Evolutionary conservation across 331 rosid genomes (phyloP).

Genomic region (Acacia concinna): DNA sequence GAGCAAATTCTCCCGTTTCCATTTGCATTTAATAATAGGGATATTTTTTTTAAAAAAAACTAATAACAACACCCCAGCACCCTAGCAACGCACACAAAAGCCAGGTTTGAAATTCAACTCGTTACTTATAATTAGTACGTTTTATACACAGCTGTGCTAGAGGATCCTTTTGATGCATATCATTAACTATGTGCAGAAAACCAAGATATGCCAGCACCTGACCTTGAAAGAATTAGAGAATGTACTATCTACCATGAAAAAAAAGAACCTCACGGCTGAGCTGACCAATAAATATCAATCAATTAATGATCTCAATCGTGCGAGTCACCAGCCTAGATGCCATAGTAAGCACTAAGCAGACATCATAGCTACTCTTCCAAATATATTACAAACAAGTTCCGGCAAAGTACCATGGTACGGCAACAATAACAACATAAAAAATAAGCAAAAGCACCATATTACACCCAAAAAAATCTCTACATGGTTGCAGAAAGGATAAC

Average conservation of each 20-base stretch:
- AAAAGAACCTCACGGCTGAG: slow-evolving; percentile 13
- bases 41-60: no score
- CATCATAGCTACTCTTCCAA: neutral
- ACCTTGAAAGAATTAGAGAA: neutral
- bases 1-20: no score
- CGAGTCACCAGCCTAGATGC: neutral
- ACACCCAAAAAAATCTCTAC: slow-evolving; percentile 17
- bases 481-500: slow-evolving; percentile 30
- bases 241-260: slow-evolving; percentile 28
- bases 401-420: neutral
- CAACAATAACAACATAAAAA: neutral
- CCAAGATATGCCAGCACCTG: neutral
- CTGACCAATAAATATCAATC: slow-evolving; percentile 2
- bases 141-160: neutral
- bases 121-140: neutral
- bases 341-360: neutral
- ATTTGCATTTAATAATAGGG: no score
- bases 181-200: neutral
- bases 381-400: neutral
- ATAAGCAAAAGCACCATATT: neutral
- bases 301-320: neutral
- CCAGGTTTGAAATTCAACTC: neutral
- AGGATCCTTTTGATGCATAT: slow-evolving; percentile 11
- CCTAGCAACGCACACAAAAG: slow-evolving; percentile 21
- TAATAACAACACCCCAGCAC: no score